Base-by-base conservation (phyloP, 352 stramenopile species). In the Phytophthora pisi region DNA sequence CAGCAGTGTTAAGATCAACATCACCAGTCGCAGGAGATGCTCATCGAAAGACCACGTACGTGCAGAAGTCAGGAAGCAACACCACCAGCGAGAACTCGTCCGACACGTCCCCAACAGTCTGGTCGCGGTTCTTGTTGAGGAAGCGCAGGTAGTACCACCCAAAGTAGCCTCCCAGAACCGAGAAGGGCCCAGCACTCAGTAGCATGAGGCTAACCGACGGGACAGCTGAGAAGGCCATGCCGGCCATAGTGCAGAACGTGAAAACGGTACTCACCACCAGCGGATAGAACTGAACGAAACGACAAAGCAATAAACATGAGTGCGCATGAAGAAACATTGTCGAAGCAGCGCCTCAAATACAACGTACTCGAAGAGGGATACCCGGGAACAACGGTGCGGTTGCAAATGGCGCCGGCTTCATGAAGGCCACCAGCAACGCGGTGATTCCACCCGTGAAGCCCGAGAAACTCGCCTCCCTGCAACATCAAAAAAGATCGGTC, bases 121-220 rank as follows among this genome's bases (percentile, higher is more conserved):
- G 72, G 36, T 95, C 88, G 16, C 66, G 57, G 65, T 95, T 96
- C 64, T 89, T 91, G 64, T 87, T 84, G 15, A 95, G 68, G 62
- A 95, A 95, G 26, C 88, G 88, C 24, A 96, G 78, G 66, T 93
- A 95, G 62, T 89, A 94, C 88, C 88, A 96, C 11, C 86, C 86
- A 59, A 94, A 89, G 70, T 78, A 96, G 51, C 84, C 82, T 23
- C 88, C 88, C 16, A 92, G 76, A 11, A 89, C 52, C 26, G 88
- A 89, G 57, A 86, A 94, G 11, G 88, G 88, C 0, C 86, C 88
- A 24, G 88, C 85, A 58, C 85, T 86, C 46, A 91, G 64, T 3
- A 95, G 64, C 15, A 82, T 76, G 4, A 67, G 68, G n/a, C 75
- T 84, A 40, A 92, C 45, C 13, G 79, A 57, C 4, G 68, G 60